Percentiles rank a stretch among this genome's conserved stretches.
Conservation (phyloP, 768 basidiomycete species). For the Podaxis rugospora region DNA sequence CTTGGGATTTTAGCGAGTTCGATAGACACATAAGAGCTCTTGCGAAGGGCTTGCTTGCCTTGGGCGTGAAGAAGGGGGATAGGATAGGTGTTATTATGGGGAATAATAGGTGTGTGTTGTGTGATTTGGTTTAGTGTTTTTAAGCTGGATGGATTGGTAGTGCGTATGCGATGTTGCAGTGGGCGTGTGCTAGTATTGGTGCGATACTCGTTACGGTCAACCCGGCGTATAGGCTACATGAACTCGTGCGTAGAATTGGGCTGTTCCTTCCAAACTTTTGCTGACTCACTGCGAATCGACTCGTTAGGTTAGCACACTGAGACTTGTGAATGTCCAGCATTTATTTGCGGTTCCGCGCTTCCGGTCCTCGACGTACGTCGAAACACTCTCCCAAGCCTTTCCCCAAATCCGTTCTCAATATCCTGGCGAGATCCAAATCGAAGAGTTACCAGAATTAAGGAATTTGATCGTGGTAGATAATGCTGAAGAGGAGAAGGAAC, state of each 20-base stretch:
- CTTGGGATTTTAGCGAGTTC: conserved; percentile 75
- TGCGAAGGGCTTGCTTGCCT: conserved; percentile 59
- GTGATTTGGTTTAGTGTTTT: not conserved
- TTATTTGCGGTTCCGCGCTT: conserved; percentile 71
- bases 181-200: conserved; percentile 85
- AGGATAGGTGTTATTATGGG: conserved; percentile 82
- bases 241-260: conserved; percentile 50
- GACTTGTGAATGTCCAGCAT: conserved; percentile 61
- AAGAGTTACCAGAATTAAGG: conserved; percentile 54
- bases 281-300: conserved; percentile 3
- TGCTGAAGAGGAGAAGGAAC: conserved; percentile 29
- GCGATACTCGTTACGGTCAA: conserved; percentile 81
- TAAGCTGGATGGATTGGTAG: conserved; percentile 30
- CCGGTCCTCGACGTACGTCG: conserved; percentile 59
- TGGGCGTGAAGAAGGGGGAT: conserved; percentile 75
- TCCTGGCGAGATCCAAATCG: conserved; percentile 55
- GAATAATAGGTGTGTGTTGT: conserved; percentile 64
- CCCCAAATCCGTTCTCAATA: conserved; percentile 46
- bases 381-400: conserved; percentile 52
- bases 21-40: conserved; percentile 61
- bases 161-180: conserved; percentile 76
- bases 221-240: conserved; percentile 69
- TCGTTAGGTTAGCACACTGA: conserved; percentile 54
- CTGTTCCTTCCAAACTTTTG: not conserved
- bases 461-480: conserved; percentile 70